A percentile compares a stretch with the other conserved stretches of the same genome.
Evolutionary conservation across 305 asterid species (phyloP).

Genomic region (Fraxinus xanthoxyloides): DNA sequence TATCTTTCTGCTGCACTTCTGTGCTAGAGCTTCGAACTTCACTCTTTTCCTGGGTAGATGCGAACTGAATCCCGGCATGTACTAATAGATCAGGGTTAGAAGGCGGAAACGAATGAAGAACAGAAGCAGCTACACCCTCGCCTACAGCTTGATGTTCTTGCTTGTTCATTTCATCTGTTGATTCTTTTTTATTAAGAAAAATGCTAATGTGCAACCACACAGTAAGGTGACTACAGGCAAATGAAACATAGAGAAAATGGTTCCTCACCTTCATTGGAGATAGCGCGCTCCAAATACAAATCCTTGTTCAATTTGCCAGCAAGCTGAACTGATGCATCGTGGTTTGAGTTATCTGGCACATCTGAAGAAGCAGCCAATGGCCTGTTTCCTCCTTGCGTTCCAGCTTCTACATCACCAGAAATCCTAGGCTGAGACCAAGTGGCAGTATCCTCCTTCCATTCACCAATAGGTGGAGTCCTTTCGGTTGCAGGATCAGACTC

Average conservation of each 20-base stretch:
- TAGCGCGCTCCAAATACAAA: constrained; percentile 34
- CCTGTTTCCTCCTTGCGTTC: constrained; percentile 27
- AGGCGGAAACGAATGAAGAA: constrained; percentile 54
- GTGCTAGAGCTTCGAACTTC: constrained; percentile 44
- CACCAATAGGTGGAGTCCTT: constrained; percentile 32
- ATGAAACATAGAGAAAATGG: neutral
- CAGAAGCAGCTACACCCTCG: constrained; percentile 92
- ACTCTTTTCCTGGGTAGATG: constrained; percentile 43
- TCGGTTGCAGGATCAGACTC: constrained; percentile 38
- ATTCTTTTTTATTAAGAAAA: constrained; percentile 36
- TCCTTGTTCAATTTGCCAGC: constrained; percentile 45
- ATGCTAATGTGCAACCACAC: constrained; percentile 23
- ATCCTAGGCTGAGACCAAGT: constrained; percentile 35
- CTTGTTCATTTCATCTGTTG: constrained; percentile 76
- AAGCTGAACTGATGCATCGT: constrained; percentile 32
- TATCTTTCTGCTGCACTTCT: constrained; percentile 47
- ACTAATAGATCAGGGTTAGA: constrained; percentile 46
- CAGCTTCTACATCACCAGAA: constrained; percentile 41
- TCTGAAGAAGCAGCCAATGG: constrained; percentile 37
- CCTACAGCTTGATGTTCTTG: constrained; percentile 93
- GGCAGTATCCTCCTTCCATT: constrained; percentile 41
- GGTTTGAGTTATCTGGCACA: constrained; percentile 40
- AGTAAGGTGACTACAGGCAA: neutral
- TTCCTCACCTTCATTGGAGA: constrained; percentile 54
- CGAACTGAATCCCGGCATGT: constrained; percentile 36